Evolutionary conservation across 169 alveolate genomes (phyloP), one percentile per base, ranked within the genome.

Genomic region (Plasmodium reichenowi): DNA sequence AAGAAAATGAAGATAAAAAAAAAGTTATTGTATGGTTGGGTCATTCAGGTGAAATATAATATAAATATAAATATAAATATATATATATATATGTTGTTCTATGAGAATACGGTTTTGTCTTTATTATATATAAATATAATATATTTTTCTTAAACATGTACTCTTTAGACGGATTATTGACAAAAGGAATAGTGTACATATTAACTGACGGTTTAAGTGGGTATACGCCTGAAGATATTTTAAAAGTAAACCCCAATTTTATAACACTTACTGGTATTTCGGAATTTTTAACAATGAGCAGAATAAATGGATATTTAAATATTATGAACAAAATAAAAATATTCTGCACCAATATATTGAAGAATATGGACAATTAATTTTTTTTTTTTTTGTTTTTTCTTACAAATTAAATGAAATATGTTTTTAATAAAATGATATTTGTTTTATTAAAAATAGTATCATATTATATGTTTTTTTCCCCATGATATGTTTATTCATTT

Each of bases 151-250:
- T 38, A 38, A 38, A 38, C 47, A 38, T 38, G 9, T 38, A 38
- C 47, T 5, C 47, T 63, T 24, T 63, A 85, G 91, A 85, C 43
- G 91, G 91, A 43, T 58, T 85, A 15, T 50, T 85, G 24, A 85
- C 91, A 62, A 85, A 85, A 58, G 91, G 91, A 45, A 85, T 85
- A n/a, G 91, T 85, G 6, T 85, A 85, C 54, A 85, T 85, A 32
- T 70, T 85, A 71, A 72, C 59, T 10, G 91, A 85, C 9, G 91
- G 91, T n/a, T 52, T 85, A 66, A 85, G 91, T n/a, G 91, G 91
- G 12, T 70, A 85, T 60, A 22, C 86, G 6, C 91, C 91, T 50
- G 86, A 70, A 47, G 68, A 85, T 47, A 85, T 85, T 43, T 45
- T 85, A 48, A 45, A 72, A 50, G 91, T 85, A 70, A 71, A 85